Conservation (phyloP, 306 rosid species). For the Inga laurina region DNA sequence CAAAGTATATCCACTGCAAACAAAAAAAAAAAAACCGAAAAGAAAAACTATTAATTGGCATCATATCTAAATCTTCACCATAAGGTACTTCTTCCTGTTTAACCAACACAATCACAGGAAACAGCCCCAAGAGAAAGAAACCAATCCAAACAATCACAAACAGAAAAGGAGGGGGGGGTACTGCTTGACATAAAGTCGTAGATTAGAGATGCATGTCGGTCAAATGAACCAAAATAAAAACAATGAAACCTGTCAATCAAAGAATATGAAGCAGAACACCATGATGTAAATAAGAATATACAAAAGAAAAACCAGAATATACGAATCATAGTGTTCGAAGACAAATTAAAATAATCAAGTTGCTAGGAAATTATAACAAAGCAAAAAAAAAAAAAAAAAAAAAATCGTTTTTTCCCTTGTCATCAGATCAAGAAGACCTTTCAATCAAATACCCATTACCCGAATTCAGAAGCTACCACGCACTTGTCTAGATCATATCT, state of each 20-base stretch:
- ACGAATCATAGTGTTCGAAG: background rate
- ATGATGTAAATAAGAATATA: background rate
- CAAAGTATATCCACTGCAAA: slow-evolving; percentile 74
- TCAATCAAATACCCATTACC: background rate
- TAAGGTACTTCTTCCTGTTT: background rate
- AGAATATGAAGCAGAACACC: background rate
- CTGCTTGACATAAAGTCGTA: no score
- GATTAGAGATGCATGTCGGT: no score
- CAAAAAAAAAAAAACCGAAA: background rate
- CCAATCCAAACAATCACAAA: background rate
- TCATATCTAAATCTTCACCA: background rate
- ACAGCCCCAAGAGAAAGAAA: background rate
- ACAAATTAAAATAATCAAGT: background rate
- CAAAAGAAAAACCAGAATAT: background rate
- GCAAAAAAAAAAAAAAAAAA: background rate
- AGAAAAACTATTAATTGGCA: background rate
- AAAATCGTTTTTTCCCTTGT: background rate
- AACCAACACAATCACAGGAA: background rate
- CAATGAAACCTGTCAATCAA: background rate
- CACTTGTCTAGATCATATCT: background rate
- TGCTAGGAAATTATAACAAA: background rate
- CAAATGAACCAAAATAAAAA: background rate
- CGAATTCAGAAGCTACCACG: background rate
- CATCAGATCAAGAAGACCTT: background rate
- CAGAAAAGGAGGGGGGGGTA: background rate